A percentile compares a stretch with the other conserved stretches of the same genome.
Conservation (phyloP, 1,284 basidiomycete genomes). For the Fomitopsis palustris region DNA sequence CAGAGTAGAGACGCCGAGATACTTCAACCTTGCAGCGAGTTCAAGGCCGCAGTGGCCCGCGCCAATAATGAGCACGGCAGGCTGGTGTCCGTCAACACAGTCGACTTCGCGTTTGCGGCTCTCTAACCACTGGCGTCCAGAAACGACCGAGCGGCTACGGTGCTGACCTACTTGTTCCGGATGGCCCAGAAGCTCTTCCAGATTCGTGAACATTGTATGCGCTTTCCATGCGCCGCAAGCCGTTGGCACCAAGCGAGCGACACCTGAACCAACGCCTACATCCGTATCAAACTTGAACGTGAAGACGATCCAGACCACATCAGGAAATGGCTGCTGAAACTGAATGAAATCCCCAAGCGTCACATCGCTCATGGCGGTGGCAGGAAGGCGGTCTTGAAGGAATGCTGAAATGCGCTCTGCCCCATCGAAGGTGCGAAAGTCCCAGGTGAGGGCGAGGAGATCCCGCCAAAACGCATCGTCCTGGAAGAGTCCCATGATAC, state of each 20-base stretch:
- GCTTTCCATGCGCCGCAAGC: conserved; percentile 47
- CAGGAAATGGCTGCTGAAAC: conserved; percentile 30
- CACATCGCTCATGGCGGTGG: conserved; percentile 34
- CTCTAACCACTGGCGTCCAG: conserved; percentile 20
- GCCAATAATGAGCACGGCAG: conserved; percentile 32
- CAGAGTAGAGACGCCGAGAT: conserved; percentile 44
- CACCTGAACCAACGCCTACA: conserved; percentile 41
- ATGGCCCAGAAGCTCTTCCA: conserved; percentile 47
- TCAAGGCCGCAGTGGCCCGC: conserved; percentile 59
- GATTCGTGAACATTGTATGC: conserved; percentile 47
- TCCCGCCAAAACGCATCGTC: conserved; percentile 50
- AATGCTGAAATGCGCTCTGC: conserved; percentile 31
- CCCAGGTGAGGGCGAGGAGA: conserved; percentile 56
- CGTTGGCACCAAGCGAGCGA: conserved; percentile 47
- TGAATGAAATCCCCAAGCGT: conserved; percentile 22
- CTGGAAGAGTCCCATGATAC: conserved; percentile 27
- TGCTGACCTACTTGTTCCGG: conserved; percentile 30
- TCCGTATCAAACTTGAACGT: conserved; percentile 51
- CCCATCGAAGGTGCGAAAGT: conserved; percentile 53
- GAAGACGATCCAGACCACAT: conserved; percentile 50
- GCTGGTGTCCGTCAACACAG: not conserved
- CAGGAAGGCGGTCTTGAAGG: conserved; percentile 32
- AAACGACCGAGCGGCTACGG: conserved; percentile 16
- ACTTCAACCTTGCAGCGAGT: conserved; percentile 49
- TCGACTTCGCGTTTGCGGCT: conserved; percentile 17